phyloP scores from a whole-genome alignment of 139 green algal species.

The Volvox africanus region DNA sequence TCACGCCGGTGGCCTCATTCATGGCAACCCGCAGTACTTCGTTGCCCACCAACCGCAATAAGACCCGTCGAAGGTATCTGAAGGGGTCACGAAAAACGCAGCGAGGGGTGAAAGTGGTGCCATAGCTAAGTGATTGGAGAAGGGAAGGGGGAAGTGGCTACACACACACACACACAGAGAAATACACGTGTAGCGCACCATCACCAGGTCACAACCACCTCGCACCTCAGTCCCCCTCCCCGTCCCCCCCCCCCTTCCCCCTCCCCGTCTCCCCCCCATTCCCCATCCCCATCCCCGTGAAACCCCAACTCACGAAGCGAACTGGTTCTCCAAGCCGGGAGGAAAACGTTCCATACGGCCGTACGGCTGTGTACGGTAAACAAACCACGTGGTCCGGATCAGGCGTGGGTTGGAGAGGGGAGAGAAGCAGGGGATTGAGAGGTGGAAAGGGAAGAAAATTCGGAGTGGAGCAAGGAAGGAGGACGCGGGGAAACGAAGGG shows the following conservation, averaged over 20 bases:
- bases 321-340: constrained; percentile 6
- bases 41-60: neutral
- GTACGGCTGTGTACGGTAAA: neutral
- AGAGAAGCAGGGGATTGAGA: neutral
- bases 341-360: neutral
- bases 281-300: neutral
- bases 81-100: neutral
- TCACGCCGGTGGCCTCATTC: neutral
- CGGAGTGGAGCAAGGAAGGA: neutral
- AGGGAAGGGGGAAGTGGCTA: too few relatives aligned
- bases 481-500: neutral
- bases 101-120: too few relatives aligned
- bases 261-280: neutral
- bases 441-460: too few relatives aligned
- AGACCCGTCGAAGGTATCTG: neutral
- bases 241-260: too few relatives aligned
- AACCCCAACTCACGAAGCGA: constrained; percentile 15
- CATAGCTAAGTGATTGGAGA: too few relatives aligned
- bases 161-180: too few relatives aligned
- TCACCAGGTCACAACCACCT: too few relatives aligned
- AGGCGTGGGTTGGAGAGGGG: neutral
- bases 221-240: neutral
- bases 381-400: neutral
- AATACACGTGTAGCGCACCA: too few relatives aligned
- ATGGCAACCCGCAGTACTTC: neutral